Evolutionary conservation across 1,284 basidiomycete species (phyloP).

Genomic region (Butyriboletus appendiculatus): DNA sequence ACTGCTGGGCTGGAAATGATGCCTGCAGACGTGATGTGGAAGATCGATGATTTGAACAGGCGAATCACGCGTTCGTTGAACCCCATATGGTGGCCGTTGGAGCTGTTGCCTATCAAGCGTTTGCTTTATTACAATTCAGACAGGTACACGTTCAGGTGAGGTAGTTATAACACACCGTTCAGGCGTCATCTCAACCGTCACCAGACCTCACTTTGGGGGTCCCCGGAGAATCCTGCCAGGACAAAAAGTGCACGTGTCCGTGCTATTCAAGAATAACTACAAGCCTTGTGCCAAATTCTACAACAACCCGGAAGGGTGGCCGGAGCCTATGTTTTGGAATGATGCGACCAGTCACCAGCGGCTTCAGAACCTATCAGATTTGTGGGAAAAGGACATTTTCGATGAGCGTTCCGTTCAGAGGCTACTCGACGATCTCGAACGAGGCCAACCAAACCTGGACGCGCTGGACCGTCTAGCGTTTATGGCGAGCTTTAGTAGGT

Average conservation of each 20-base stretch:
- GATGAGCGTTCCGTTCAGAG: slow-evolving; percentile 20
- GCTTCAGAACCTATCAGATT: slow-evolving; percentile 15
- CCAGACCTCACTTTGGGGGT: slow-evolving; percentile 31
- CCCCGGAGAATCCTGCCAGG: slow-evolving; percentile 30
- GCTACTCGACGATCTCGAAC: slow-evolving; percentile 23
- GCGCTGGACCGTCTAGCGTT: slow-evolving; percentile 32
- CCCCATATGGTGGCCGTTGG: slow-evolving; percentile 29
- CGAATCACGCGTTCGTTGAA: slow-evolving; percentile 24
- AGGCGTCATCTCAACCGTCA: slow-evolving; percentile 11
- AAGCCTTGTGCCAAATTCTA: slow-evolving; percentile 26
- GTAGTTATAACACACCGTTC: background rate
- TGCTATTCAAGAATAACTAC: slow-evolving; percentile 31
- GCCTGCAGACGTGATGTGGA: slow-evolving; percentile 31
- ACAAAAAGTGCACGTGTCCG: slow-evolving; percentile 36
- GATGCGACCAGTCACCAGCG: slow-evolving; percentile 27
- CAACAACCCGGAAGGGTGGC: slow-evolving; percentile 24
- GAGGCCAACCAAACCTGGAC: slow-evolving; percentile 16
- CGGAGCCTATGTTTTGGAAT: slow-evolving; percentile 34
- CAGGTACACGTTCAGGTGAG: slow-evolving; percentile 20
- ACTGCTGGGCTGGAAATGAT: slow-evolving; percentile 24
- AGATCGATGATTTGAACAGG: slow-evolving; percentile 30
- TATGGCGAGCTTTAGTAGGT: slow-evolving; percentile 32
- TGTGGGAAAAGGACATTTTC: slow-evolving; percentile 35
- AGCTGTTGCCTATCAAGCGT: slow-evolving; percentile 29
- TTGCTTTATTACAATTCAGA: slow-evolving; percentile 31